Percentiles rank a stretch among this genome's conserved stretches.
Evolutionary conservation across 306 rosid genomes (phyloP).

Genomic region (Astragalus membranaceus): DNA sequence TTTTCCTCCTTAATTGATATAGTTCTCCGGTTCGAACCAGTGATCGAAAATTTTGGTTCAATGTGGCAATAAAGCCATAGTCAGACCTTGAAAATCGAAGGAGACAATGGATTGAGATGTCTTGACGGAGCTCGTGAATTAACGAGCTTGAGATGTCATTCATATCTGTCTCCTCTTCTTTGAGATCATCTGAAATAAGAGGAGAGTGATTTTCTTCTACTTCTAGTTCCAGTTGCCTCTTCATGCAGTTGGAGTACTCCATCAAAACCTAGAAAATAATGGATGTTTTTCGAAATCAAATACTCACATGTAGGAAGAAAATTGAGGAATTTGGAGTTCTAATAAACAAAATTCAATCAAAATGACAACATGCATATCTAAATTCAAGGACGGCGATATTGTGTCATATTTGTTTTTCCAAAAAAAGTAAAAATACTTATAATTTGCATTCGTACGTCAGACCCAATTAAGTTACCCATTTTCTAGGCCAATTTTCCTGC

Average conservation of each 20-base stretch:
- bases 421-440: not conserved
- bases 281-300: conserved; percentile 11
- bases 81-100: conserved; percentile 59
- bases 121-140: conserved; percentile 47
- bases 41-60: too few relatives aligned
- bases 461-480: not conserved
- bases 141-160: conserved; percentile 31
- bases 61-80: conserved; percentile 47
- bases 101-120: conserved; percentile 48
- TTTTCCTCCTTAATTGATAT: conserved; percentile 39
- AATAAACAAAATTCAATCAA: conserved; percentile 13
- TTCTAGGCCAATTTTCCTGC: not conserved
- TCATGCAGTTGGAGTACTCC: not conserved
- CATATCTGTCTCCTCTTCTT: conserved; percentile 11
- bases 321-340: not conserved
- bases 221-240: not conserved
- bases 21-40: conserved; percentile 53
- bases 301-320: not conserved
- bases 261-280: not conserved
- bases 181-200: too few relatives aligned
- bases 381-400: conserved; percentile 4
- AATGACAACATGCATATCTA: conserved; percentile 25
- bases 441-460: conserved; percentile 16
- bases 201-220: not conserved
- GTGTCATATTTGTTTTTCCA: not conserved